Conservation (phyloP, 805 yeast genomes). For the Metschnikowia gruessii region DNA sequence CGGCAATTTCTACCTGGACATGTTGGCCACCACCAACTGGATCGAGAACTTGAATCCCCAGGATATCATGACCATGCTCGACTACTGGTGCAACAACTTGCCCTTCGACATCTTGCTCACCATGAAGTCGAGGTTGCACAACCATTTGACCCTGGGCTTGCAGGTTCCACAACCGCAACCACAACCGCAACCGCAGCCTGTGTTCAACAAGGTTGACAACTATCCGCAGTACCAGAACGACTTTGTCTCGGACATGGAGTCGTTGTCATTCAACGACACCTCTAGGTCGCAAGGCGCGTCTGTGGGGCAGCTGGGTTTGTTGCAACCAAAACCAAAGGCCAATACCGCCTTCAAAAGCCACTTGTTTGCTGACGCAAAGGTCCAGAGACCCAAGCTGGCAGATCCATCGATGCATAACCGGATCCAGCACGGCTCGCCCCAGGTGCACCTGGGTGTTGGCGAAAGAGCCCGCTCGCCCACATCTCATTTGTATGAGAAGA, state of each 20-base stretch:
- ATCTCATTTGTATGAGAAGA: constrained; percentile 42
- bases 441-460: constrained; percentile 16
- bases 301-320: constrained; percentile 5
- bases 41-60: constrained; percentile 39
- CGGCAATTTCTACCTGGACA: constrained; percentile 36
- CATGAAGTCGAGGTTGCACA: constrained; percentile 48
- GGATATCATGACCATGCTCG: constrained; percentile 53
- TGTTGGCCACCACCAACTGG: constrained; percentile 43
- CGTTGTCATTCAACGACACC: constrained; percentile 13
- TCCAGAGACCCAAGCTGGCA: constrained; percentile 24
- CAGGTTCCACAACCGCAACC: constrained; percentile 11
- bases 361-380: constrained; percentile 18
- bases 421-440: background rate
- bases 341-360: constrained; percentile 17
- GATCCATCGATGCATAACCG: constrained; percentile 19
- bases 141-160: constrained; percentile 24
- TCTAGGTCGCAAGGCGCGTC: background rate
- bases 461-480: constrained; percentile 42
- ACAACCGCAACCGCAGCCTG: no score
- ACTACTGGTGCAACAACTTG: constrained; percentile 48
- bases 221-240: constrained; percentile 9
- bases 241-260: constrained; percentile 16
- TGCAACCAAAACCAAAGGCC: constrained; percentile 20
- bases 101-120: constrained; percentile 51
- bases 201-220: constrained; percentile 8